phyloP scores from a whole-genome alignment of 2,329 filamentous ascomycete species.

The Parascedosporium putredinis region DNA sequence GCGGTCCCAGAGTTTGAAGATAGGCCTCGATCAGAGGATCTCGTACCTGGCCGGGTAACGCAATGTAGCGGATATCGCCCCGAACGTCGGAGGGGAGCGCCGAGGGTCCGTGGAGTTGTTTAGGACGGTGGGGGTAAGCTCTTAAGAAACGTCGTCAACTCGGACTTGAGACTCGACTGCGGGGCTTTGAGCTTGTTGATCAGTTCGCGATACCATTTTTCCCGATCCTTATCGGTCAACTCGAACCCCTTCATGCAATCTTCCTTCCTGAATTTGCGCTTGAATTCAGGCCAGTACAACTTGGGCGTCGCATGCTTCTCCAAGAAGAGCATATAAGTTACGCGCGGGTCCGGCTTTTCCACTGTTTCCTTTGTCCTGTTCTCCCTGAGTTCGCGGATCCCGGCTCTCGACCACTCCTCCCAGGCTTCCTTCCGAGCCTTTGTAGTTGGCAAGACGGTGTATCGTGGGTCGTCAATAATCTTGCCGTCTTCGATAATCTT shows the following conservation, averaged over 20 bases:
- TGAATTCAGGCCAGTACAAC: constrained; percentile 96
- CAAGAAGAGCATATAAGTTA: constrained; percentile 74
- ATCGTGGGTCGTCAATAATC: constrained; percentile 76
- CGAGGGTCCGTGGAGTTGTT: constrained; percentile 47
- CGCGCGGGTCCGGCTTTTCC: constrained; percentile 71
- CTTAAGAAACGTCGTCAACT: constrained; percentile 56
- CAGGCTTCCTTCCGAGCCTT: constrained; percentile 72
- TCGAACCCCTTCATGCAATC: constrained; percentile 64
- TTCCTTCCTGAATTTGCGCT: constrained; percentile 79
- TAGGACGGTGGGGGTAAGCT: constrained; percentile 46
- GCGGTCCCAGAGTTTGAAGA: constrained; percentile 51
- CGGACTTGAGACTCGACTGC: constrained; percentile 55
- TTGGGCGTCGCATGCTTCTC: constrained; percentile 77
- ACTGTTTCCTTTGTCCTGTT: constrained; percentile 52
- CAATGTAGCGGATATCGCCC: constrained; percentile 59
- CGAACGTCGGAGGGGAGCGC: constrained; percentile 53
- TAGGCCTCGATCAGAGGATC: constrained; percentile 57
- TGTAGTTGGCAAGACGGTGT: constrained; percentile 74
- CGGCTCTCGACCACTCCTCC: constrained; percentile 71
- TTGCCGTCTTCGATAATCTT: constrained; percentile 73
- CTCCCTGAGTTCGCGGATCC: constrained; percentile 62
- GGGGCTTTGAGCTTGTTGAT: constrained; percentile 57
- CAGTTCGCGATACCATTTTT: constrained; percentile 71
- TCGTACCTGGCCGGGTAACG: constrained; percentile 48
- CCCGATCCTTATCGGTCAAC: constrained; percentile 64